phyloP scores from a whole-genome alignment of 1,284 basidiomycete species.

The Irpex lacteus region DNA sequence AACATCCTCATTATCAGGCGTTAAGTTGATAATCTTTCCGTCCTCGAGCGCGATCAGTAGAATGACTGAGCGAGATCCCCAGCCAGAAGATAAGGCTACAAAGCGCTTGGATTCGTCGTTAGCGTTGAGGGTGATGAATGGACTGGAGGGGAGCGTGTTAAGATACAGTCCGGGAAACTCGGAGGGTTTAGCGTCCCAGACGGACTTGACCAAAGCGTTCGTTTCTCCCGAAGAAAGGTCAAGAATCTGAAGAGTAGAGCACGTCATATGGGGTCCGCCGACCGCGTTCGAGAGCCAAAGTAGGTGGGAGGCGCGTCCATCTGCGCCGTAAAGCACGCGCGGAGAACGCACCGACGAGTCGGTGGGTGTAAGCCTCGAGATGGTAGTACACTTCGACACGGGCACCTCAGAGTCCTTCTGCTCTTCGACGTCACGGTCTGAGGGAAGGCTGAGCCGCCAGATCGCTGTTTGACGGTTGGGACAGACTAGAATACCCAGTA shows the following conservation, averaged over 20 bases:
- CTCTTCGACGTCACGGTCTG: not conserved
- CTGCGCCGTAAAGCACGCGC: slow-evolving; percentile 34
- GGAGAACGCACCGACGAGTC: slow-evolving; percentile 58
- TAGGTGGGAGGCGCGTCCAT: slow-evolving; percentile 18
- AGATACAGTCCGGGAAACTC: slow-evolving; percentile 67
- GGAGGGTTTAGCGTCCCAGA: slow-evolving; percentile 34
- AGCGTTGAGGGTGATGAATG: slow-evolving; percentile 41
- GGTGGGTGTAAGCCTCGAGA: slow-evolving; percentile 37
- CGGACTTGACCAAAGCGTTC: slow-evolving; percentile 35
- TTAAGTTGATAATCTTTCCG: slow-evolving; percentile 41
- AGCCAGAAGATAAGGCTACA: slow-evolving; percentile 46
- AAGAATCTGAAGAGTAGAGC: slow-evolving; percentile 47
- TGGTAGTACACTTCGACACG: slow-evolving; percentile 17
- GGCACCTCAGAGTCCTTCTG: slow-evolving; percentile 5
- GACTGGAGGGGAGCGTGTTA: slow-evolving; percentile 41
- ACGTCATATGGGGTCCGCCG: slow-evolving; percentile 62
- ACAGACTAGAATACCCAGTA: slow-evolving; percentile 62
- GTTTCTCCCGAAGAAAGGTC: slow-evolving; percentile 24
- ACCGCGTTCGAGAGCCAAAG: slow-evolving; percentile 55
- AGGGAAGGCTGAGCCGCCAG: slow-evolving; percentile 42
- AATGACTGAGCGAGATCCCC: slow-evolving; percentile 51
- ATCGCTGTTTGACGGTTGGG: slow-evolving; percentile 60
- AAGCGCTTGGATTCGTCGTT: slow-evolving; percentile 19
- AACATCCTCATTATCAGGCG: slow-evolving; percentile 32
- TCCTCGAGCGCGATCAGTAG: slow-evolving; percentile 36